Base-by-base conservation (phyloP, 352 stramenopile genomes). In the Pythium scleroteichum region DNA sequence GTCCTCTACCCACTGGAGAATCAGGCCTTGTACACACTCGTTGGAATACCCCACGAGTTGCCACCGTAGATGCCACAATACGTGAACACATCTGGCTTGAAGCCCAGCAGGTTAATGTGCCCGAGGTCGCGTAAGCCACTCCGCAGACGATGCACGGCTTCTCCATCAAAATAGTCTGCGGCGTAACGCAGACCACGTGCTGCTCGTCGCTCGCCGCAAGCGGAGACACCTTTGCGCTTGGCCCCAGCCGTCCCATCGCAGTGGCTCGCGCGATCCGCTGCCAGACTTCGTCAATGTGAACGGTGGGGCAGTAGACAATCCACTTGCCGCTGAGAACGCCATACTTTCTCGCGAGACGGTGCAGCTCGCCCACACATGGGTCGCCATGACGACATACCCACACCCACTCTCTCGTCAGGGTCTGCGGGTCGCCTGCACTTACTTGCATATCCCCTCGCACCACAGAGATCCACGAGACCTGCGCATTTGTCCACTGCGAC, bases 131-230 rank as follows among this genome's bases (percentile, higher is more conserved):
- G 26, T 24, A 64, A 22, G 8, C 16, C 56, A 2, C 49, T 7
- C 22, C 56, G 56, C 23, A 64, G 7, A 12, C 46, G 46, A 16
- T 24, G 23, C 4, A 64, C 46, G 10, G 53, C 56, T 14, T 50
- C 19, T 27, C n/a, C 4, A 22, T 64, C 27, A 16, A 41, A 16
- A 33, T 51, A 64, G 32, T 57, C 40, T 29, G 16, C 46, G 2
- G 24, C 35, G 38, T 64, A 64, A 64, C 56, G 17, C 45, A 57
- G 10, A 64, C 49, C 14, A 64, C 56, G 17, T 64, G 56, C 6
- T 50, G 9, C 32, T 39, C 4, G 20, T 33, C 41, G 7, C 3
- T 23, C 8, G 17, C 16, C 1, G 46, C 26, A 4, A 23, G 40
- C 7, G 56, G 56, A 6, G 56, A 64, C 32, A 64, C 56, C 38